Evolutionary conservation across 805 yeast species (phyloP), one percentile per base, ranked within the genome.

Genomic region (Kluyveromyces wickerhamii): DNA sequence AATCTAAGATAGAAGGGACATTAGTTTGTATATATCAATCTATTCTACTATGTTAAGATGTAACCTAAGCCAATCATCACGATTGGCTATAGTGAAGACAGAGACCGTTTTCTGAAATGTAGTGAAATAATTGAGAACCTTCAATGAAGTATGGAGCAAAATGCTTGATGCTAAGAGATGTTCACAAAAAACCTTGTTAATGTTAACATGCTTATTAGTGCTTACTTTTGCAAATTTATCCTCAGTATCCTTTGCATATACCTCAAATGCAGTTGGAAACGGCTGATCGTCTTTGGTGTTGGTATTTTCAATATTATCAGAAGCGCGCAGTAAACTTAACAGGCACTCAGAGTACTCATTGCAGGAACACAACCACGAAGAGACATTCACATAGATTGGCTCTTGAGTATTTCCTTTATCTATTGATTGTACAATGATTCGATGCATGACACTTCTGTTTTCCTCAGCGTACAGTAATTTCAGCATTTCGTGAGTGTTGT

Each of bases 51-150:
- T 49, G 29, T 59, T 59, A 15, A 57, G 49, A 34, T 59, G 64
- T 22, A 59, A 33, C 25, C 45, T 48, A 11, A 59, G 39, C 64
- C 64, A 59, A 29, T 59, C 64, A 35, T 59, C 62, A 16, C 52
- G 44, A 34, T 43, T 52, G 7, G 40, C 39, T 12, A 57, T 40
- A 9, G 44, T 30, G 4, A 59, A 41, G 14, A 54, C 21, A 4
- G 52, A 40, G 1, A 57, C 58, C 13, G 45, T 43, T 7, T 38
- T 30, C 11, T 44, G 48, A 7, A 16, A 37, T 4, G 36, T 19
- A 1, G 47, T 41, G 32, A 57, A 59, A 32, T 51, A 48, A n/a
- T 24, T 28, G 16, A 57, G 42, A 2, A 46, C 36, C 12, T 26
- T 26, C 7, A 33, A 12, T 5, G 49, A 41, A 3, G 59, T 47